Base-by-base conservation (phyloP, 495 filamentous ascomycete species). In the Talaromyces wortmannii region DNA sequence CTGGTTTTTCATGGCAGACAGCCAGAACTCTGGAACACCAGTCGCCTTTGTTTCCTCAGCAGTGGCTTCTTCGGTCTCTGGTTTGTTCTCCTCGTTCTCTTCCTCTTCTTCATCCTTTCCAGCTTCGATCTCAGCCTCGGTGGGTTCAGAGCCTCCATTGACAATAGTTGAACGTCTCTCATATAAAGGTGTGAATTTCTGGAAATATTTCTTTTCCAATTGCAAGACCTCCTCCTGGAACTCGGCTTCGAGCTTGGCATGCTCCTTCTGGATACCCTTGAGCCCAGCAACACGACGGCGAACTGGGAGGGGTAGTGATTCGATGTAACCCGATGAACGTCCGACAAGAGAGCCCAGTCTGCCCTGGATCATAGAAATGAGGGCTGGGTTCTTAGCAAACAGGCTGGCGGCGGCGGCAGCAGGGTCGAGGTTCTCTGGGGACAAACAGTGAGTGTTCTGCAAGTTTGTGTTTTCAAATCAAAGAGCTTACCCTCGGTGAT, bases 1-100 rank as follows among this genome's bases (percentile, higher is more conserved):
- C 67, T 96, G 90, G 76, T 97, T 99, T 81, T 99, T 99, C 94
- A 99, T 97, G 58, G 95, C 91, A 56, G 92, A 96, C 30, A 99
- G 80, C 95, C 95, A 99, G 80, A 99, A 99, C 71, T 99, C 95
- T 33, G 95, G 95, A 58, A 97, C 96, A 63, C 92, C 92, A 58
- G 77, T 74, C 46, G 82, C 76, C 52, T 81, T 67, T 54, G 83
- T 76, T 54, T 80, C 78, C 30, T 74, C 63, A n/a, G 63, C 63
- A 48, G 73, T 63, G 58, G 83, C 74, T 52, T 83, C 74, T 58
- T 73, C 61, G 48, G 73, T 67, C 42, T 63, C 61, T 29, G 68
- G 67, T 56, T 73, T 69, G 40, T 78, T 76, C 61, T 80, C 79
- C 23, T 82, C 76, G 7, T 82, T 78, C 45, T 86, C 83, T 40